Base-by-base conservation (phyloP, 495 filamentous ascomycete species). In the Penicillium cosmopolitanum region DNA sequence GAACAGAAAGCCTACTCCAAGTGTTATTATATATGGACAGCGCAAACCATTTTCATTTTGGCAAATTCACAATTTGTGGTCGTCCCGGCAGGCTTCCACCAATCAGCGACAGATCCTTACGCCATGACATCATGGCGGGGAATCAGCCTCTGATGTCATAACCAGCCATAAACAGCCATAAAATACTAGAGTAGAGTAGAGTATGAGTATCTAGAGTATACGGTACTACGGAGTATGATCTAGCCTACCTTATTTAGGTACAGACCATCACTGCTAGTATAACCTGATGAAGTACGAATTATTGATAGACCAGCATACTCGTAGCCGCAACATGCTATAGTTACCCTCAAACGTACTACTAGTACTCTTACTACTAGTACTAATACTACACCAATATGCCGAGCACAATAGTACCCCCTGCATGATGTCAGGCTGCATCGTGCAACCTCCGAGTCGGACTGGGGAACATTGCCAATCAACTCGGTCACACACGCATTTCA, bases 111-210 rank as follows among this genome's bases (percentile, higher is more conserved):
- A 0, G 11, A 0, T 0, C n/a, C 16, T 0, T 1, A 16, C 15
- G 61, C 62, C 56, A 72, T 72, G 67, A 68, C 63, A 62, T 72
- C 67, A 67, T 11, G 9, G 61, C 50, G 67, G 65, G 42, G 51
- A 18, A 18, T 2, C 63, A 66, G 70, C 67, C 67, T 59, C 65
- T 70, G 66, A 72, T 69, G 66, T 70, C 67, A 70, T 68, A 31
- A 31, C 28, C 23, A 23, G 23, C 23, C 23, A 23, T 23, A 23
- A 23, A 21, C 19, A 21, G 19, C 19, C 19, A 21, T 21, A 21
- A 21, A 21, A 21, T 21, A 21, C 19, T 21, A 21, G 19, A 21
- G 19, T 21, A 21, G 19, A 21, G 19, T n/a, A n/a, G n/a, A n/a
- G n/a, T n/a, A n/a, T n/a, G n/a, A n/a, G n/a, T 21, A 21, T 21